These are phyloP conservation scores for Beauveria caledonica DNA, from an alignment of 2,329 filamentous ascomycete genomes.

Conservation along the genomic window DNA sequence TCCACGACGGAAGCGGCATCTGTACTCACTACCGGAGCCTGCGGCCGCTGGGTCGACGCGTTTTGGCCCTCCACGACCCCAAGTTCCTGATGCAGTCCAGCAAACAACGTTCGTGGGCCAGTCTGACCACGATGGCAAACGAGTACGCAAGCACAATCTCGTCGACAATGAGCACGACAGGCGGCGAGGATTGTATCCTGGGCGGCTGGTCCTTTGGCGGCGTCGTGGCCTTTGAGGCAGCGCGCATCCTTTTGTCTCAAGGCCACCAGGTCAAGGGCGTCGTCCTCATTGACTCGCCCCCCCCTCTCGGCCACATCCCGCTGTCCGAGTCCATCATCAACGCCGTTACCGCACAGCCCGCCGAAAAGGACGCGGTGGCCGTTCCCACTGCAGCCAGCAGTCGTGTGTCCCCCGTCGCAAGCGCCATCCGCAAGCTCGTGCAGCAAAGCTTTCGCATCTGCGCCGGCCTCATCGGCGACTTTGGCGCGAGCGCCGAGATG, in stretches of 20 bases:
- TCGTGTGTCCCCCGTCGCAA: background rate
- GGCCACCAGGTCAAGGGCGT: conserved; percentile 30
- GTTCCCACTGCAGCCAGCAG: background rate
- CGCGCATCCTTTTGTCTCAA: conserved; percentile 29
- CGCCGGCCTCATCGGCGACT: background rate
- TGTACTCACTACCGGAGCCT: conserved; percentile 13
- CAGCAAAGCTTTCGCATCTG: background rate
- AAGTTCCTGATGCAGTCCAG: conserved; percentile 9
- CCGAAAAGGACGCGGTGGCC: background rate
- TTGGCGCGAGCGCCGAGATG: background rate
- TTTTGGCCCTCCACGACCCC: conserved; percentile 15
- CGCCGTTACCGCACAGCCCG: background rate
- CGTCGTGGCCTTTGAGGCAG: conserved; percentile 40
- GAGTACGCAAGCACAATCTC: background rate
- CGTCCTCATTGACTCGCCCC: conserved; percentile 36
- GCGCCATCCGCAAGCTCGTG: background rate
- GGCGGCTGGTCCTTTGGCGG: conserved; percentile 49
- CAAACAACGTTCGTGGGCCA: background rate
- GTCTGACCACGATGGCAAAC: background rate
- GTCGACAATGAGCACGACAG: background rate
- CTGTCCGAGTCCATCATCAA: conserved; percentile 28
- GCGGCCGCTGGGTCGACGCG: conserved; percentile 5
- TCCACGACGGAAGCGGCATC: conserved; percentile 24
- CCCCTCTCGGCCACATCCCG: conserved; percentile 36
- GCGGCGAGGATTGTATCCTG: conserved; percentile 18